Percentiles rank a stretch among this genome's conserved stretches.
These are phyloP conservation scores for Fraxinus sp. DNA, from an alignment of 305 asterid species.

Conservation along the genomic window DNA sequence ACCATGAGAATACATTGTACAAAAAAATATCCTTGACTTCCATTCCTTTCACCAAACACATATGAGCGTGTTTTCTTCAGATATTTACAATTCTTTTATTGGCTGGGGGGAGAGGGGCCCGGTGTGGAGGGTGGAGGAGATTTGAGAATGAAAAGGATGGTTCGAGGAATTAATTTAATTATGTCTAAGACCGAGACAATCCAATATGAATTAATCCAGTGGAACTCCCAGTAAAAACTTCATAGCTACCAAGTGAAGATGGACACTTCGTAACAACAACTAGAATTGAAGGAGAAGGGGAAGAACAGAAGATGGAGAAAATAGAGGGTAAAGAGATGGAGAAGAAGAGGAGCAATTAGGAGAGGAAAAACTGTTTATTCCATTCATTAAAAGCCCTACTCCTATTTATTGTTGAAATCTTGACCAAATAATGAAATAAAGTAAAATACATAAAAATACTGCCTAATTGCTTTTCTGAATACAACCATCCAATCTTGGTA, in stretches of 20 bases:
- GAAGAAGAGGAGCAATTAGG: not conserved
- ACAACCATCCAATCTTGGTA: not conserved
- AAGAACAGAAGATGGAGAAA: not conserved
- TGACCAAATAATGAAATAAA: not conserved
- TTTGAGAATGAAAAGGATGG: not conserved
- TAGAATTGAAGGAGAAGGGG: not conserved
- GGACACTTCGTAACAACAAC: not conserved
- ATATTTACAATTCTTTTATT: not conserved
- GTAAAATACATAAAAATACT: not conserved
- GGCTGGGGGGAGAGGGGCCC: not conserved
- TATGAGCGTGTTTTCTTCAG: not conserved
- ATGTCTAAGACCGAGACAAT: not conserved
- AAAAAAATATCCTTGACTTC: not conserved
- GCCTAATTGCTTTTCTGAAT: not conserved
- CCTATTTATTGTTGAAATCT: not conserved
- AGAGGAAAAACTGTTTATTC: not conserved
- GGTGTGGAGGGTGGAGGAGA: not conserved
- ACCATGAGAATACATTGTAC: not conserved
- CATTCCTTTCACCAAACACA: not conserved
- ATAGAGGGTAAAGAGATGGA: not conserved
- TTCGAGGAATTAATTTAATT: not conserved
- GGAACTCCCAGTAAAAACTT: not conserved
- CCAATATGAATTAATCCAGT: not conserved
- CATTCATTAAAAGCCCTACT: not conserved
- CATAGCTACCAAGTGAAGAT: not conserved